Evolutionary conservation across 139 green algal genomes (phyloP), one percentile per base, ranked within the genome.

Genomic region (Trebouxia sp.): DNA sequence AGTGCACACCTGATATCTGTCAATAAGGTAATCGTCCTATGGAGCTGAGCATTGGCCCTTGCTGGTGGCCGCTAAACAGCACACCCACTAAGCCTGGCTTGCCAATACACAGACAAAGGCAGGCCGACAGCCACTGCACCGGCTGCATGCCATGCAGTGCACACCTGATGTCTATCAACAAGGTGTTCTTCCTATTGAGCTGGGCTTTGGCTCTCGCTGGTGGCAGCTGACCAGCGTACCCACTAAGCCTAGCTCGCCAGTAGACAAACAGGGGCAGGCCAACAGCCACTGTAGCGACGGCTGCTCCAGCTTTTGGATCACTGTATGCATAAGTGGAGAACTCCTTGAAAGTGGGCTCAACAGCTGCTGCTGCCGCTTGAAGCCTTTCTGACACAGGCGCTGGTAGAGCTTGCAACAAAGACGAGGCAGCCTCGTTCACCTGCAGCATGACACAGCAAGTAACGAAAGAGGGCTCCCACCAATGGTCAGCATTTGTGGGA

Each of bases 111-210:
- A 5, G 81, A 38, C 35, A 81, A 22, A 8, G 83, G 85, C 58
- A 26, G 1, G 47, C 47, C 47, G 14, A 53, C 14, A 14, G 24
- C 22, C 12, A 28, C 17, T 47, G 38, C 28, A 28, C 43, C 17
- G 55, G 42, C 6, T 9, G 37, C 76, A 50, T 35, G 26, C 15
- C n/a, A n/a, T n/a, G 38, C 41, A 15, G 47, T 11, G 35, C 62
- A 35, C 75, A 83, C 82, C 82, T 87, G 62, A 90, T 86, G 56
- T 90, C 86, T 35, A 90, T 66, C 55, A 90, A 72, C 14, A 88
- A 78, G 26, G 79, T 76, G 24, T 87, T 80, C 24, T 80, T 69
- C 41, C 39, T 53, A 1, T 79, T 35, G 51, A 88, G 74, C 51
- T 86, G 51, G 32, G 87, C 35, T 11, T 81, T 7, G 32, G 87